phyloP scores from a whole-genome alignment of 768 basidiomycete genomes.

The Suillus fuscotomentosus region DNA sequence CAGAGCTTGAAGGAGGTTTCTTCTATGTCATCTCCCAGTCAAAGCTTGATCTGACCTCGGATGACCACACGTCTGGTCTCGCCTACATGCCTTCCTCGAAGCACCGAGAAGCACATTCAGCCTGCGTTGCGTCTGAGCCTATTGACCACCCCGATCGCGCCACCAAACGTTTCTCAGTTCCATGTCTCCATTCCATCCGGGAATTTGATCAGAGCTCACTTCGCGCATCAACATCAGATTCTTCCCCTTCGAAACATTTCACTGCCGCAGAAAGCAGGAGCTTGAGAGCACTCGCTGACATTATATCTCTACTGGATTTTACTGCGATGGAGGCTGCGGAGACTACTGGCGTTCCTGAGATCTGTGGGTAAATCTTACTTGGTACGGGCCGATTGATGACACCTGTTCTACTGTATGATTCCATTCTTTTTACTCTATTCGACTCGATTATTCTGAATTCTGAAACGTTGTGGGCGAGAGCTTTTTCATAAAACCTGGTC shows the following conservation, averaged over 20 bases:
- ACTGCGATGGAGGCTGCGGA: slow-evolving; percentile 15
- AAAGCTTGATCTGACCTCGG: neutral
- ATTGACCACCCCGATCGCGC: neutral
- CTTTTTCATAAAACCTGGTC: neutral
- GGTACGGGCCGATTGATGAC: neutral
- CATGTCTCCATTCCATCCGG: neutral
- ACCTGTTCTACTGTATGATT: neutral
- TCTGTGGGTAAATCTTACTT: neutral
- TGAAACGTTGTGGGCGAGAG: neutral
- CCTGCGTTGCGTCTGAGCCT: neutral
- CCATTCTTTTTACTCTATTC: neutral
- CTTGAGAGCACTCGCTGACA: slow-evolving; percentile 21
- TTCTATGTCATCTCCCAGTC: neutral
- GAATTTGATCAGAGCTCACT: slow-evolving; percentile 10
- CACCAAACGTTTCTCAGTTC: neutral
- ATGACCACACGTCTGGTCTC: neutral
- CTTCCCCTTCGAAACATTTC: slow-evolving; percentile 28
- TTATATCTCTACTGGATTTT: slow-evolving; percentile 30
- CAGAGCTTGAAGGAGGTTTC: neutral
- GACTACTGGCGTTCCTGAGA: neutral
- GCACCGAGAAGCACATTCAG: neutral
- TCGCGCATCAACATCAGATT: slow-evolving; percentile 20
- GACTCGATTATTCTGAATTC: neutral
- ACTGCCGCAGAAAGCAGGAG: slow-evolving; percentile 18
- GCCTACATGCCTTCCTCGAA: neutral